Evolutionary conservation across 768 basidiomycete genomes (phyloP).

Genomic region (Pleurotus eryngii): DNA sequence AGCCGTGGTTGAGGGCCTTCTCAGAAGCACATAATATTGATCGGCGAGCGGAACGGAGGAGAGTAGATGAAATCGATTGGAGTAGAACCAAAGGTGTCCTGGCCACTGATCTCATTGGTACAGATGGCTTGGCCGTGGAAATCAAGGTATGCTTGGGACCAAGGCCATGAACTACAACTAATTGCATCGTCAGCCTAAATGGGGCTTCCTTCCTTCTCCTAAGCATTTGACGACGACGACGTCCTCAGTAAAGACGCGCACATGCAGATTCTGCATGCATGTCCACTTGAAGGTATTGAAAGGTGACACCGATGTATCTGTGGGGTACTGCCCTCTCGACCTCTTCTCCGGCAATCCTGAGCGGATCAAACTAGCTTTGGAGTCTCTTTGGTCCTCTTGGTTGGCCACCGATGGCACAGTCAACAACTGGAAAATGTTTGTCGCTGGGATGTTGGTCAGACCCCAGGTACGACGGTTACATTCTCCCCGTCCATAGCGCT

Average conservation of each 20-base stretch:
- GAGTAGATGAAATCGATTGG: slow-evolving; percentile 58
- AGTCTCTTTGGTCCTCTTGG: slow-evolving; percentile 75
- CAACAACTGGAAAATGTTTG: slow-evolving; percentile 85
- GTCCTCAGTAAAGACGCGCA: slow-evolving; percentile 54
- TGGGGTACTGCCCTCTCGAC: slow-evolving; percentile 84
- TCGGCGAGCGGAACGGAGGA: slow-evolving; percentile 57
- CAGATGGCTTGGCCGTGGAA: slow-evolving; percentile 69
- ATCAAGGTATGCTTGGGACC: slow-evolving; percentile 69
- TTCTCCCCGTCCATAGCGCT: neutral
- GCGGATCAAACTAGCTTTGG: slow-evolving; percentile 67
- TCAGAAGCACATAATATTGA: slow-evolving; percentile 37
- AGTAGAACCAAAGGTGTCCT: slow-evolving; percentile 56
- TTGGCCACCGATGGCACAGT: slow-evolving; percentile 51
- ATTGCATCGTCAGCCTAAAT: slow-evolving; percentile 73
- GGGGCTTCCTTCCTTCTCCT: slow-evolving; percentile 83
- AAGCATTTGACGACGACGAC: slow-evolving; percentile 59
- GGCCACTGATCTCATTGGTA: slow-evolving; percentile 77
- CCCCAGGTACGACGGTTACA: slow-evolving; percentile 49
- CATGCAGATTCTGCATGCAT: slow-evolving; percentile 94
- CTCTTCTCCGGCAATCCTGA: slow-evolving; percentile 68
- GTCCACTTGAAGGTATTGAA: slow-evolving; percentile 45
- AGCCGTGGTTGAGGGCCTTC: slow-evolving; percentile 60
- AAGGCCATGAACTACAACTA: neutral
- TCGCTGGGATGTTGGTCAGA: slow-evolving; percentile 53
- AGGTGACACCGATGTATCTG: slow-evolving; percentile 33